Base-by-base conservation (phyloP, 495 filamentous ascomycete species). In the Schizothecium vesticola region DNA sequence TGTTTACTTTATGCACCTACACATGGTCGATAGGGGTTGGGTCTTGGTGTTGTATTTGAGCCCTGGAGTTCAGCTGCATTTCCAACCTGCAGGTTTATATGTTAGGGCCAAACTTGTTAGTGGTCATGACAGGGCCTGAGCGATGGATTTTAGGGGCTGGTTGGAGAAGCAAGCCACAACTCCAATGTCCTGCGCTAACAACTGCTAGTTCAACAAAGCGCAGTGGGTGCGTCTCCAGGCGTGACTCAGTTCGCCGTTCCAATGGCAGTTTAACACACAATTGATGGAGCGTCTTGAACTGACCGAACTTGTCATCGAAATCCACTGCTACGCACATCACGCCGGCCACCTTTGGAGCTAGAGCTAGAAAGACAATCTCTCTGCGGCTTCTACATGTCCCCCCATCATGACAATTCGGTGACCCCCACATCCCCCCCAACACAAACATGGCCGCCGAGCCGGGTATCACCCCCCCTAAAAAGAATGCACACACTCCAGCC, bases 401-500 rank as follows among this genome's bases (percentile, higher is more conserved):
- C 10, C 31, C 31, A 33, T 13, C 31, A 33, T 33, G 31, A 11
- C 12, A 33, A 33, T 11, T 12, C 31, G 12, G 31, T 33, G 31
- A 33, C 31, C 31, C 31, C 31, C 31, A 33, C 31, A 7, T 4
- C 29, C 29, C 29, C n/a, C n/a, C n/a, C n/a, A n/a, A 33, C 29
- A 1, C 3, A 29, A 29, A 10, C 9, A 29, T 29, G 28, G 28
- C 33, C 33, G n/a, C 33, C 13, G 13, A 33, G 13, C 33, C 33
- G 4, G 13, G 2, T n/a, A 21, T 24, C 19, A n/a, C 51, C 26
- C 23, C 24, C 8, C 64, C 68, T 65, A 66, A 26, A 66, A 51
- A 26, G 65, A 70, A 68, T 71, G 66, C 1, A 68, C 9, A 58
- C 89, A 92, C 21, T 78, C 74, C 65, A 86, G 70, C 6, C 72